These are phyloP conservation scores for Russula sp. DNA, from an alignment of 768 basidiomycete species.

Conservation along the genomic window DNA sequence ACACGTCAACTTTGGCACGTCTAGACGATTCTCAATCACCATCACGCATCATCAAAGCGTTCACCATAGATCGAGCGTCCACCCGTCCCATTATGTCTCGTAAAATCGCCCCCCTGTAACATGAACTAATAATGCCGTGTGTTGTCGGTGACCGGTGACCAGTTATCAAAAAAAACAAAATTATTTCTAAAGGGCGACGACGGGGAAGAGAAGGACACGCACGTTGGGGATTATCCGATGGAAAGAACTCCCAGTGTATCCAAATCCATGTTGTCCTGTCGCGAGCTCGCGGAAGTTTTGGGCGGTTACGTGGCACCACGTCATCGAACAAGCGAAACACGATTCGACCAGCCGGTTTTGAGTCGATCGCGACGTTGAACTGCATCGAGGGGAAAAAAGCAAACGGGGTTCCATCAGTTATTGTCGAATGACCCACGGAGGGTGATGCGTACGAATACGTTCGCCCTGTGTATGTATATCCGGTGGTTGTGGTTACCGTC, in stretches of 20 bases:
- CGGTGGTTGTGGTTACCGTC: too few relatives aligned
- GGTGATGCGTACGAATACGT: too few relatives aligned
- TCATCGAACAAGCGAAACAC: background rate
- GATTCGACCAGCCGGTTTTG: background rate
- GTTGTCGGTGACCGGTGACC: background rate
- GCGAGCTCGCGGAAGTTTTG: background rate
- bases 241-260: background rate
- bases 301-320: background rate
- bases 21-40: background rate
- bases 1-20: background rate
- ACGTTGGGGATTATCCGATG: background rate
- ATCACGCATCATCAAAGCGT: conserved; percentile 28
- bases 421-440: too few relatives aligned
- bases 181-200: background rate
- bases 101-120: conserved; percentile 37
- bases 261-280: background rate
- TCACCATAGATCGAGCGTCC: conserved; percentile 35
- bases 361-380: background rate
- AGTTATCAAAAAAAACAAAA: background rate
- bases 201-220: background rate
- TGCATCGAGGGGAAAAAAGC: background rate
- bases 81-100: conserved; percentile 31
- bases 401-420: too few relatives aligned
- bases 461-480: too few relatives aligned
- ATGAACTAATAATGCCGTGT: conserved; percentile 28